Evolutionary conservation across 139 green algal genomes (phyloP), one percentile per base, ranked within the genome.

Genomic region (Chlamydomonas sphaeroides): DNA sequence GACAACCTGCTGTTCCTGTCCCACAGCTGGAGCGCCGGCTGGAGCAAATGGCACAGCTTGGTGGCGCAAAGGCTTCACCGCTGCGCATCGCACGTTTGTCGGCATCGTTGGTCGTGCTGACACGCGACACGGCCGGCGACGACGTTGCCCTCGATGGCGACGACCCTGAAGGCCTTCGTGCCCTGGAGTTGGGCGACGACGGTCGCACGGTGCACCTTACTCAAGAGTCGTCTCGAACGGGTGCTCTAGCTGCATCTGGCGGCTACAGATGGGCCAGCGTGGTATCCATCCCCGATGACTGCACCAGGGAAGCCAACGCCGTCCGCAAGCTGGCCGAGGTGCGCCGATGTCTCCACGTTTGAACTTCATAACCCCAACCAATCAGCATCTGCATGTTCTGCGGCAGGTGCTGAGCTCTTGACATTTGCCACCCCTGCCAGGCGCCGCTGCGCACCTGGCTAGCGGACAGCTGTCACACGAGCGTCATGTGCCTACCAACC

Each of bases 381-480:
- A 33, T 10, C 38, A n/a, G 5, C 39, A 2, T 4, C 32, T 45
- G 21, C 65, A n/a, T 70, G 21, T 26, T 14, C 65, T 42, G 3
- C 62, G 5, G 62, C 62, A 21, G 25, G n/a, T n/a, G n/a, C n/a
- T n/a, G n/a, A n/a, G n/a, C n/a, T 32, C 15, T 32, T 7, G 25
- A 21, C 14, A 23, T 14, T 17, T 7, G 25, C 20, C 45, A 62
- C 23, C n/a, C 7, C 68, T 26, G 18, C 45, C 69, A 78, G 69
- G 69, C 51, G 3, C 70, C 70, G 20, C 35, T 78, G 25, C 51
- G 35, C 33, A 39, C 70, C 35, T 78, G 70, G 70, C 70, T 78
- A 5, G 21, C 51, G 4, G 35, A 53, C 33, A 51, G 70, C 11
- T 78, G 33, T 35, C 70, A 78, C 35, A 67, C 70, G 17, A 78